These are phyloP conservation scores for Bipolaris sorokiniana DNA, from an alignment of 2,329 filamentous ascomycete genomes.

Conservation along the genomic window DNA sequence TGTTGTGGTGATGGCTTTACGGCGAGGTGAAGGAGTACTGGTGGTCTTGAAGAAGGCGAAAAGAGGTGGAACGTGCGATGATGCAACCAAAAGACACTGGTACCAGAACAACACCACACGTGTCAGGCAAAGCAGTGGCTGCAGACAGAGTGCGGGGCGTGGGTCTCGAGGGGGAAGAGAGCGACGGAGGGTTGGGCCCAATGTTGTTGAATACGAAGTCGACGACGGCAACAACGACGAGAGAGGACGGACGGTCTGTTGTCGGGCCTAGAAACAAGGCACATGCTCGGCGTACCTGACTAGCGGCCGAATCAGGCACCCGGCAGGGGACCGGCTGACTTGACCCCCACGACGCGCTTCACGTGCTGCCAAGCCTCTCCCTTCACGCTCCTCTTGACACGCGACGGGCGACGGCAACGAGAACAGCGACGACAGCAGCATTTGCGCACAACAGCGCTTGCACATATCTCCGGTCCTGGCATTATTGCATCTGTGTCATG, in stretches of 20 bases:
- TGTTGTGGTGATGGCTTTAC: constrained; percentile 16
- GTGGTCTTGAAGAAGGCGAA: neutral
- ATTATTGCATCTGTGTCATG: constrained; percentile 7
- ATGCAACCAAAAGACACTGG: neutral
- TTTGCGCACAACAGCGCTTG: constrained; percentile 7
- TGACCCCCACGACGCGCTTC: constrained; percentile 29
- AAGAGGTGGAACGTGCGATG: constrained; percentile 10
- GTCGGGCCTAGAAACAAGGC: constrained; percentile 9
- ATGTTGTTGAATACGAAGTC: neutral
- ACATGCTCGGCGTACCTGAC: constrained; percentile 26
- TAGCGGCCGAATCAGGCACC: constrained; percentile 22
- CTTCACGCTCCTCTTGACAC: constrained; percentile 21
- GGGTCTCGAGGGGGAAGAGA: neutral
- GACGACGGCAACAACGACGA: neutral
- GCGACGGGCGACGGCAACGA: constrained; percentile 12
- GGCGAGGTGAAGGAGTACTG: constrained; percentile 19
- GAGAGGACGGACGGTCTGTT: constrained; percentile 9
- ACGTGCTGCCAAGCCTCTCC: constrained; percentile 32
- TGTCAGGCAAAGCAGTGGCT: constrained; percentile 3
- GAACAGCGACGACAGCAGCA: neutral
- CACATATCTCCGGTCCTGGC: constrained; percentile 9
- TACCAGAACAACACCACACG: neutral
- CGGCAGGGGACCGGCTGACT: constrained; percentile 3
- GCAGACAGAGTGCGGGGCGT: neutral
- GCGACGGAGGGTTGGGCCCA: constrained; percentile 2